phyloP scores from a whole-genome alignment of 1,284 basidiomycete species.

The Pseudozyma hubeiensis region DNA sequence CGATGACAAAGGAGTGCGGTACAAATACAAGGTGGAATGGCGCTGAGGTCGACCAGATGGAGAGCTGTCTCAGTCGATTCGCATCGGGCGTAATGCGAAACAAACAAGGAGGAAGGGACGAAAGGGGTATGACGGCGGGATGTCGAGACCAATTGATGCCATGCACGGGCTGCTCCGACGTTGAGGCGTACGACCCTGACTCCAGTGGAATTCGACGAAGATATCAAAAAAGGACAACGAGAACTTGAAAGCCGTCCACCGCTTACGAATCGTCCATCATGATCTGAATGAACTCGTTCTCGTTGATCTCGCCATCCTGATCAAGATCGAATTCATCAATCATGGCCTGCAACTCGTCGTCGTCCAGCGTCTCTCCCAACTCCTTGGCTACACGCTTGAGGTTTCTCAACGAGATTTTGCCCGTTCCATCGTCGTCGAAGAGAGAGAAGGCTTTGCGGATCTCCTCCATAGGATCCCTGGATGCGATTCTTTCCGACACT shows the following conservation, averaged over 20 bases:
- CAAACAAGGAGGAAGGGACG: too few species aligned
- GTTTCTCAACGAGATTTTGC: slow-evolving; percentile 91
- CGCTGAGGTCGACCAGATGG: background rate
- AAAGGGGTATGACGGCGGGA: too few species aligned
- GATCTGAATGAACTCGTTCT: slow-evolving; percentile 92
- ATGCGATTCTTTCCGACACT: slow-evolving; percentile 95
- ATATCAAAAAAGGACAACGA: background rate
- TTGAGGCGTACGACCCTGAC: too few species aligned
- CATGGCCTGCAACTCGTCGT: slow-evolving; percentile 99
- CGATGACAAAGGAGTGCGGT: background rate
- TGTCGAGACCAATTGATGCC: too few species aligned
- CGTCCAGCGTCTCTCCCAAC: slow-evolving; percentile 92
- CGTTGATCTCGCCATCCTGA: slow-evolving; percentile 96
- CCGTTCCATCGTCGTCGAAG: slow-evolving; percentile 95
- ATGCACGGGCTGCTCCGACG: too few species aligned
- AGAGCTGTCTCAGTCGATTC: background rate
- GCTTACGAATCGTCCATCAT: slow-evolving; percentile 84
- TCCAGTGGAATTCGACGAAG: too few species aligned
- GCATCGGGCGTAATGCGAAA: too few species aligned
- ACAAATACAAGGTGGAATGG: slow-evolving; percentile 7
- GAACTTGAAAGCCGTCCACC: background rate
- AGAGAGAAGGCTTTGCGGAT: slow-evolving; percentile 93
- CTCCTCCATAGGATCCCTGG: slow-evolving; percentile 95
- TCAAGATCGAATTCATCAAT: slow-evolving; percentile 99
- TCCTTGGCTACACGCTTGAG: slow-evolving; percentile 94